phyloP scores from a whole-genome alignment of 2,329 filamentous ascomycete genomes.

The Fusarium verticillioides region DNA sequence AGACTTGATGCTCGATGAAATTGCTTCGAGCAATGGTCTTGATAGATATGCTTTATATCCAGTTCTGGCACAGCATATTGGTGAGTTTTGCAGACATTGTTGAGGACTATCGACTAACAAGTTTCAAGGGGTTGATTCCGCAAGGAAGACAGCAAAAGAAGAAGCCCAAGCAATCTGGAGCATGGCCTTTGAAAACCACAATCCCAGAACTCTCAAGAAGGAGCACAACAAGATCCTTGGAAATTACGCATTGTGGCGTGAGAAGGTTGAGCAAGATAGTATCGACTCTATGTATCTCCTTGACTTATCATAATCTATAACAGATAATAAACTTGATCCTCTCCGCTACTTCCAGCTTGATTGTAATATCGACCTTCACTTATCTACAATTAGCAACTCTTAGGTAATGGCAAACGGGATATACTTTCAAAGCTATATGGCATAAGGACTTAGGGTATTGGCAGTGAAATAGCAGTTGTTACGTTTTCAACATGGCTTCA shows the following conservation, averaged over 20 bases:
- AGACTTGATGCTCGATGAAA: slow-evolving; percentile 17
- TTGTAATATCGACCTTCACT: neutral
- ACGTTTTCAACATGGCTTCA: too few species aligned
- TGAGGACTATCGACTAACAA: neutral
- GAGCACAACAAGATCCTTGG: neutral
- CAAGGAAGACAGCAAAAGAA: slow-evolving; percentile 4
- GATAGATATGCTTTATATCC: slow-evolving; percentile 23
- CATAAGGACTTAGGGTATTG: too few species aligned
- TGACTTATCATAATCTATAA: neutral
- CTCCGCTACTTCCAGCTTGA: rapidly evolving
- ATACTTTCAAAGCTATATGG: too few species aligned
- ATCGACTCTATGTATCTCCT: neutral
- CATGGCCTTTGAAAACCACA: slow-evolving; percentile 18
- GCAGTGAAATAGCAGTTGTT: neutral
- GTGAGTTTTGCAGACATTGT: neutral
- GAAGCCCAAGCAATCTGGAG: slow-evolving; percentile 25
- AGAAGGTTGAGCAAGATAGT: neutral
- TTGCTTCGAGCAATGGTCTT: neutral
- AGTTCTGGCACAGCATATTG: slow-evolving; percentile 21
- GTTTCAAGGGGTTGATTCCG: slow-evolving; percentile 6
- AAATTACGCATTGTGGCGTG: neutral
- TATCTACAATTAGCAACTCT: too few species aligned
- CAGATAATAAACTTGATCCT: neutral
- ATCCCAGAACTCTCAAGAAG: neutral
- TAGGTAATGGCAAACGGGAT: too few species aligned